A percentile compares a stretch with the other conserved stretches of the same genome.
These are phyloP conservation scores for Sporisorium iseilematis-ciliati DNA, from an alignment of 1,284 basidiomycete species.

Conservation along the genomic window DNA sequence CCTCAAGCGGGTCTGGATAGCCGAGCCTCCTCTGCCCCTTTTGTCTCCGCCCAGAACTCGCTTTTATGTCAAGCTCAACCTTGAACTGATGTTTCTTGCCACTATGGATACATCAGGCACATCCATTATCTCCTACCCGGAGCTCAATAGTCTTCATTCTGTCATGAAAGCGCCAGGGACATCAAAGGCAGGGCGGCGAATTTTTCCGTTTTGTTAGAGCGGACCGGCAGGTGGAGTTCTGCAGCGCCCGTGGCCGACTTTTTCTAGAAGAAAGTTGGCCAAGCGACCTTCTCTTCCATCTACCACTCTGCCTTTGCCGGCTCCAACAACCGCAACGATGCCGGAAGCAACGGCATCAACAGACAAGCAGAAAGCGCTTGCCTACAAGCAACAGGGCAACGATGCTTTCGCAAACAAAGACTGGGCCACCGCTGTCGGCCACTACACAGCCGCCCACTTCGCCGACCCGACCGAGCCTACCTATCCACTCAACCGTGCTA, in stretches of 20 bases:
- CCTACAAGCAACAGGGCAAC: slow-evolving; percentile 34
- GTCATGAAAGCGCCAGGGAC: not conserved
- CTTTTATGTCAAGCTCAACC: not conserved
- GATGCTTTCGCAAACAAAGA: slow-evolving; percentile 28
- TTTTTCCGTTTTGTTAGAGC: slow-evolving; percentile 5
- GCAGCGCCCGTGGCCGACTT: slow-evolving; percentile 2
- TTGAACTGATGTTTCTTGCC: not conserved
- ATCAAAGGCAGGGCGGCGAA: no score
- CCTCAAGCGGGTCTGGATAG: not conserved
- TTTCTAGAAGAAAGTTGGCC: slow-evolving; percentile 2
- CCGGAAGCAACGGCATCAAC: not conserved
- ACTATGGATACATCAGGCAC: not conserved
- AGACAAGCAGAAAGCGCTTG: slow-evolving; percentile 26
- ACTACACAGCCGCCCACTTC: slow-evolving; percentile 29
- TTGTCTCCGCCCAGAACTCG: not conserved
- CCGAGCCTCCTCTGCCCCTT: slow-evolving; percentile 4
- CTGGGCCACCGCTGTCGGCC: slow-evolving; percentile 35
- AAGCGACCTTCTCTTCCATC: not conserved
- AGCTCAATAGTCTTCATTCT: not conserved
- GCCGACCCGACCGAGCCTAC: slow-evolving; percentile 39
- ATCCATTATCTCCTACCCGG: not conserved
- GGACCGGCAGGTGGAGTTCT: slow-evolving; percentile 7
- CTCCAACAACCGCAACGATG: not conserved
- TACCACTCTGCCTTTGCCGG: not conserved
- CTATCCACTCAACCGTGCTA: slow-evolving; percentile 41